These are phyloP conservation scores for Daldinia childiae DNA, from an alignment of 495 filamentous ascomycete genomes.

Conservation along the genomic window DNA sequence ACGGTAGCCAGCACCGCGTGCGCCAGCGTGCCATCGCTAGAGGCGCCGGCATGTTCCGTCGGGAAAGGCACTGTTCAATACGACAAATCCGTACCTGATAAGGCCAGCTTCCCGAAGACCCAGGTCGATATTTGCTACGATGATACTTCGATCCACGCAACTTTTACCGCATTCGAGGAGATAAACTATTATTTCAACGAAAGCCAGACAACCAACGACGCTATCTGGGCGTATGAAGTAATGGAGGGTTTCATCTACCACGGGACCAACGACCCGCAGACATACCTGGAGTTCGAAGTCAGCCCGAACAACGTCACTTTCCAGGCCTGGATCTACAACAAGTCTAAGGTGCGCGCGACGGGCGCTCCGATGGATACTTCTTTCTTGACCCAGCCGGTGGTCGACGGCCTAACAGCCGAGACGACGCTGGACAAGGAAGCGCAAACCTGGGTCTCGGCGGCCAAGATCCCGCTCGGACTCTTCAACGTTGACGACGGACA, in stretches of 20 bases:
- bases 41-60: constrained; percentile 43
- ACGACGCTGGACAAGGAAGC: constrained; percentile 43
- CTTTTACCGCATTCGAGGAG: constrained; percentile 46
- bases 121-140: constrained; percentile 49
- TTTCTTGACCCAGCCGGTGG: constrained; percentile 34
- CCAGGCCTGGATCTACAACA: constrained; percentile 52
- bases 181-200: constrained; percentile 49
- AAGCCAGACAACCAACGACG: constrained; percentile 45
- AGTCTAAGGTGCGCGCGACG: constrained; percentile 44
- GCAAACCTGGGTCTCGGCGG: constrained; percentile 39
- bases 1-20: constrained; percentile 14
- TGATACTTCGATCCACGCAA: constrained; percentile 42
- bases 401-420: constrained; percentile 43
- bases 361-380: constrained; percentile 42
- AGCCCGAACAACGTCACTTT: constrained; percentile 51
- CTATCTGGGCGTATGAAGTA: constrained; percentile 49
- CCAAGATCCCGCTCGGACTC: constrained; percentile 45
- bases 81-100: constrained; percentile 42
- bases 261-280: constrained; percentile 47
- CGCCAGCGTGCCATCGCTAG: constrained; percentile 33
- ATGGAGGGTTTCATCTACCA: constrained; percentile 50
- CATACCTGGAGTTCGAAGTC: constrained; percentile 50
- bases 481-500: constrained; percentile 48
- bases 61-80: constrained; percentile 44
- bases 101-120: constrained; percentile 42